These are phyloP conservation scores for Globisporangium solare DNA, from an alignment of 352 stramenopile species.

Conservation along the genomic window DNA sequence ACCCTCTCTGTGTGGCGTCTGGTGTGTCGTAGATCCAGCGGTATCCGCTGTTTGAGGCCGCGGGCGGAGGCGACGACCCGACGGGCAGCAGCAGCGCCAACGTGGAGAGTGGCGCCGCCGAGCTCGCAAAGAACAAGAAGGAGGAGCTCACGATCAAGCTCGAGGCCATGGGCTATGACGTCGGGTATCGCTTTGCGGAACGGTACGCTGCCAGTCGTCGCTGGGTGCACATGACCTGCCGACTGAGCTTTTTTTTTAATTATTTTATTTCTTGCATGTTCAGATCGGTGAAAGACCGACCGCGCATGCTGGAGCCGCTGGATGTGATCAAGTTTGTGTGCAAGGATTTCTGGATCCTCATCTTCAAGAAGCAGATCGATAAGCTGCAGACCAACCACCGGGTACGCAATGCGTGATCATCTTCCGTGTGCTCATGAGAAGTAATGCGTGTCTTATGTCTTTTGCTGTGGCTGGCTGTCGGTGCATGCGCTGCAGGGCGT, in stretches of 20 bases:
- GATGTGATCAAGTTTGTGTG: conserved; percentile 98
- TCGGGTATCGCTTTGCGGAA: conserved; percentile 82
- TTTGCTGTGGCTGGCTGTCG: neutral
- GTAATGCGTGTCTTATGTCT: too few relatives aligned
- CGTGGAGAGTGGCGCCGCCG: conserved; percentile 23
- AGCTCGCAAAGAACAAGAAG: conserved; percentile 52
- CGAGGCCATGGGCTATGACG: conserved; percentile 84
- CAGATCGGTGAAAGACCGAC: conserved; percentile 58
- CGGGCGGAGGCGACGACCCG: too few relatives aligned
- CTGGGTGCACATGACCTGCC: neutral
- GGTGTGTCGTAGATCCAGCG: conserved; percentile 48
- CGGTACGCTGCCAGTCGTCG: conserved; percentile 21
- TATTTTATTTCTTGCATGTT: neutral
- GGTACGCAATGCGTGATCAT: too few relatives aligned
- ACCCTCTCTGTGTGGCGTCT: neutral
- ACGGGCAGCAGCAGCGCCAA: conserved; percentile 4
- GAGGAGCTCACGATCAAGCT: conserved; percentile 80
- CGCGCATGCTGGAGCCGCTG: conserved; percentile 85
- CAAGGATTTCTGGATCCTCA: conserved; percentile 97
- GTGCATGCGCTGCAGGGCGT: conserved; percentile 57
- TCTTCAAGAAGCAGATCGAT: conserved; percentile 98
- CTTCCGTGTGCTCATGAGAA: neutral
- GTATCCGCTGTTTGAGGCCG: conserved; percentile 35
- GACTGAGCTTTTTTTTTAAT: too few relatives aligned
- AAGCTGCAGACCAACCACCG: conserved; percentile 98